Percentiles rank a stretch among this genome's conserved stretches.
phyloP scores from a whole-genome alignment of 495 filamentous ascomycete genomes.

The Penicillium atrosanguineum region DNA sequence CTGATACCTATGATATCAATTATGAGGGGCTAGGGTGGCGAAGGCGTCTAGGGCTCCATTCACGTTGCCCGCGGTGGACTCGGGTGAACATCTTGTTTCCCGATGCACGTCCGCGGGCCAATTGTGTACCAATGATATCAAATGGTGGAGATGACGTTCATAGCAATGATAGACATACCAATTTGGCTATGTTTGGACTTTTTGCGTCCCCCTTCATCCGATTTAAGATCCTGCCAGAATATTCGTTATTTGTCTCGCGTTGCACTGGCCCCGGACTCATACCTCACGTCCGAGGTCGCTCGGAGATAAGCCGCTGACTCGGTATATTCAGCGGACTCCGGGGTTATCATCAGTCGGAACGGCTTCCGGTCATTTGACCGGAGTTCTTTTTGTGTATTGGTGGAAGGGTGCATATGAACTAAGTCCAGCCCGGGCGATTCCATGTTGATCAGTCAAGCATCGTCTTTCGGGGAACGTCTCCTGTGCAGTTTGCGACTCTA shows the following conservation, averaged over 20 bases:
- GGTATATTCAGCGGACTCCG: neutral
- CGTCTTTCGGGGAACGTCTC: neutral
- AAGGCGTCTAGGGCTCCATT: slow-evolving; percentile 6
- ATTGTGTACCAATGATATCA: slow-evolving; percentile 24
- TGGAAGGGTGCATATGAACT: neutral
- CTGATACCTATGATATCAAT: slow-evolving; percentile 14
- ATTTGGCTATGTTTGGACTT: slow-evolving; percentile 11
- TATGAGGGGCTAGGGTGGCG: slow-evolving; percentile 11
- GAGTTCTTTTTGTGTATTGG: neutral
- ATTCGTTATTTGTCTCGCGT: neutral
- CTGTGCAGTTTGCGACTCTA: neutral
- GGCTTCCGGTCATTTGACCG: neutral
- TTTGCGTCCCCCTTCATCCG: neutral
- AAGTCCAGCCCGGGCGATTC: neutral
- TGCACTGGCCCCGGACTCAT: neutral
- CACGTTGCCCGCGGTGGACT: slow-evolving; percentile 23
- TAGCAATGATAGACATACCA: slow-evolving; percentile 9
- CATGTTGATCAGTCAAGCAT: neutral
- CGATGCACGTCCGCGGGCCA: slow-evolving; percentile 17
- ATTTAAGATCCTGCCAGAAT: neutral
- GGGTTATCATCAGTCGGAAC: neutral
- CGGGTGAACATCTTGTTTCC: slow-evolving; percentile 15
- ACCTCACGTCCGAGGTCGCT: neutral
- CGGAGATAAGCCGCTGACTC: neutral
- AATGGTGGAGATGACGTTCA: slow-evolving; percentile 20